Evolutionary conservation across 1,139 yeast genomes (phyloP).

Genomic region (Maudiozyma humilis): DNA sequence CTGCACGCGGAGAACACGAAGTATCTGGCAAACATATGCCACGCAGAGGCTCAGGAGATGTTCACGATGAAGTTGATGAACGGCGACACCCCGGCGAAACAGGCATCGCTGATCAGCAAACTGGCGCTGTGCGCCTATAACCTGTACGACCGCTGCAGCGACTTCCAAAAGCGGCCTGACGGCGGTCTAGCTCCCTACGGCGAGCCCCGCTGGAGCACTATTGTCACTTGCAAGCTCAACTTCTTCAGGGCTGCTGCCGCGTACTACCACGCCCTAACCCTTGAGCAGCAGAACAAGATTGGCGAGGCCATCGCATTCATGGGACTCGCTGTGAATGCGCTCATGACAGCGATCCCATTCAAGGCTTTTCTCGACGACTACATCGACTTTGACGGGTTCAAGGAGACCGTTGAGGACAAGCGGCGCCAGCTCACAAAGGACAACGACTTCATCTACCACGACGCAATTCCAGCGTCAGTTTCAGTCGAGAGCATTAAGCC

Average conservation of each 20-base stretch:
- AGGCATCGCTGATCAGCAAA: conserved; percentile 61
- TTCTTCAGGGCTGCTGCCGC: conserved; percentile 42
- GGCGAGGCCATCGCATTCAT: conserved; percentile 75
- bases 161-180: conserved; percentile 35
- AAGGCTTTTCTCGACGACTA: conserved; percentile 23
- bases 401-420: conserved; percentile 27
- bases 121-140: conserved; percentile 56
- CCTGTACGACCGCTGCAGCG: conserved; percentile 47
- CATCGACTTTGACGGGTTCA: conserved; percentile 30
- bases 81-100: conserved; percentile 33
- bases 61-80: conserved; percentile 59
- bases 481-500: conserved; percentile 53
- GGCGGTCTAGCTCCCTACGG: conserved; percentile 38
- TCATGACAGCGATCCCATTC: conserved; percentile 20
- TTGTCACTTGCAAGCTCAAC: conserved; percentile 37
- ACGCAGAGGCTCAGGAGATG: conserved; percentile 86
- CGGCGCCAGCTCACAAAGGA: conserved; percentile 51
- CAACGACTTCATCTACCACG: conserved; percentile 85
- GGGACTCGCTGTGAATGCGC: conserved; percentile 39
- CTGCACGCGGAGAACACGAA: conserved; percentile 60
- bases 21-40: conserved; percentile 55
- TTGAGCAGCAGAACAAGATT: conserved; percentile 41
- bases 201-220: conserved; percentile 35
- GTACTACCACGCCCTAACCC: conserved; percentile 36
- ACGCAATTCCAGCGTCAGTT: conserved; percentile 53